Percentiles rank a stretch among this genome's conserved stretches.
phyloP scores from a whole-genome alignment of 208 protist genomes.

The Strigomonas culicis region DNA sequence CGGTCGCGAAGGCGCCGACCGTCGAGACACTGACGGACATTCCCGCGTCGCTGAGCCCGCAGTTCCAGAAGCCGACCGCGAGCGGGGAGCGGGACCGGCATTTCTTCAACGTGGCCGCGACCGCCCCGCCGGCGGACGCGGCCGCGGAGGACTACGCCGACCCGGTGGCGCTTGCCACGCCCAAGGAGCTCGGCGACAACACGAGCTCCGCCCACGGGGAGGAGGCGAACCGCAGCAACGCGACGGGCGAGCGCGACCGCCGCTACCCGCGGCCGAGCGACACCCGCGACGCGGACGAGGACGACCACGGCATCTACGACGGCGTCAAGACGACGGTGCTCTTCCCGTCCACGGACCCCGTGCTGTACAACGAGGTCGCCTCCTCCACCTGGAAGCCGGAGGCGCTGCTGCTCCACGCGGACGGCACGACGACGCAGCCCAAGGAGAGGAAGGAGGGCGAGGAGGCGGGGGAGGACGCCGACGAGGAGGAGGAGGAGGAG shows the following conservation, averaged over 20 bases:
- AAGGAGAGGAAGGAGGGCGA: constrained; percentile 26
- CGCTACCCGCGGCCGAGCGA: constrained; percentile 8
- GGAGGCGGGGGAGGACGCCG: constrained; percentile 27
- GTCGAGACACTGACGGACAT: constrained; percentile 15
- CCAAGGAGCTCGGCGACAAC: background rate
- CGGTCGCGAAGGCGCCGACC: background rate
- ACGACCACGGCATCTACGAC: constrained; percentile 64
- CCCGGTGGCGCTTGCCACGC: background rate
- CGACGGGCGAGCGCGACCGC: background rate
- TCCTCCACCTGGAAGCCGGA: constrained; percentile 76
- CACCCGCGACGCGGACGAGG: constrained; percentile 30
- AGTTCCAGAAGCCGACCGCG: constrained; percentile 17
- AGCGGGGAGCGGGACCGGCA: constrained; percentile 12
- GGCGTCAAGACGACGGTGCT: constrained; percentile 72
- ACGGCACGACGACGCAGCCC: constrained; percentile 18
- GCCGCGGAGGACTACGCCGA: background rate
- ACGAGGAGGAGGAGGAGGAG: constrained; percentile 20
- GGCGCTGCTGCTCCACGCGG: constrained; percentile 37
- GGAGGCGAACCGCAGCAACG: background rate
- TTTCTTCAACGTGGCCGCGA: background rate
- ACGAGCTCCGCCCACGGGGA: background rate
- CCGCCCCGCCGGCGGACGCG: background rate
- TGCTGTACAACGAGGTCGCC: constrained; percentile 52
- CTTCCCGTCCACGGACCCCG: constrained; percentile 68
- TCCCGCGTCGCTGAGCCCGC: constrained; percentile 14